phyloP scores from a whole-genome alignment of 768 basidiomycete genomes.

The Leucosporidium scottii region DNA sequence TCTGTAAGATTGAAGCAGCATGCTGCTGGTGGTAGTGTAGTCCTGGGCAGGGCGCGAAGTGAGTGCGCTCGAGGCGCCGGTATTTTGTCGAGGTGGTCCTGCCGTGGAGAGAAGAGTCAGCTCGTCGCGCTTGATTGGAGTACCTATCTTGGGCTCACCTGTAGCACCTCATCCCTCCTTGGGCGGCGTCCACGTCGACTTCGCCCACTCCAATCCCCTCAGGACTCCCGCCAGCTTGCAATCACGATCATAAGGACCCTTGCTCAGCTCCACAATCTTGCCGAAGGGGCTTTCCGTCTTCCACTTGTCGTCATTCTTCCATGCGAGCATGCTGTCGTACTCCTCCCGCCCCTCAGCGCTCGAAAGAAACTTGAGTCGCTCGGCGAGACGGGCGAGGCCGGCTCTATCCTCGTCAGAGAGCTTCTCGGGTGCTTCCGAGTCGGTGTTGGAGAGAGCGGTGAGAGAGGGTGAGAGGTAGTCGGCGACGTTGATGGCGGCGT shows the following conservation, averaged over 20 bases:
- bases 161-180: too few relatives aligned
- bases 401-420: slow-evolving; percentile 8
- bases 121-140: too few relatives aligned
- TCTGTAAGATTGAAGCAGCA: too few relatives aligned
- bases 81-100: too few relatives aligned
- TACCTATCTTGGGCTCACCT: too few relatives aligned
- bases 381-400: slow-evolving; percentile 14
- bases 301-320: slow-evolving; percentile 20
- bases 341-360: slow-evolving; percentile 18
- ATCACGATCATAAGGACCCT: slow-evolving; percentile 3
- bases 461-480: slow-evolving; percentile 17
- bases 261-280: slow-evolving; percentile 13
- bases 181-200: not conserved
- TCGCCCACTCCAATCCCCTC: slow-evolving; percentile 9
- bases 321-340: slow-evolving; percentile 27
- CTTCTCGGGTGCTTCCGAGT: not conserved
- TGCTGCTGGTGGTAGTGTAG: too few relatives aligned
- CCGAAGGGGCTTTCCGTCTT: slow-evolving; percentile 16
- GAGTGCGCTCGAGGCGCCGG: too few relatives aligned
- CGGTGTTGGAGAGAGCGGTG: not conserved
- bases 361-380: slow-evolving; percentile 13
- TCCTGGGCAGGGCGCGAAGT: too few relatives aligned
- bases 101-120: too few relatives aligned
- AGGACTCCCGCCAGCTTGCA: slow-evolving; percentile 19
- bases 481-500: slow-evolving; percentile 27